Percentiles rank a stretch among this genome's conserved stretches.
Conservation (phyloP, 169 alveolate genomes). For the Eimeria acervulina region DNA sequence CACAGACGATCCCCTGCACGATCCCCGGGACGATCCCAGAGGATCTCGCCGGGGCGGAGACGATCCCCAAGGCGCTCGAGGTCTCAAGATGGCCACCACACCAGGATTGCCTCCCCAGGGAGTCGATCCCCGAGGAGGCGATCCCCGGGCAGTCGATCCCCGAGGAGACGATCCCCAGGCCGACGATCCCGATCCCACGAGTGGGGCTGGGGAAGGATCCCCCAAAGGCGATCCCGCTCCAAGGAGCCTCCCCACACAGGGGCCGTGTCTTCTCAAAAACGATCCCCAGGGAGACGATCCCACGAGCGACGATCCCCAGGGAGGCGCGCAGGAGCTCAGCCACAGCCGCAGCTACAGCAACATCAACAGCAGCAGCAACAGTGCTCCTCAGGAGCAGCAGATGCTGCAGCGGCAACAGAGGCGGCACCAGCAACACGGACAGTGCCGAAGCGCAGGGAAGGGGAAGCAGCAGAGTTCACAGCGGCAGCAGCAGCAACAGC, state of each 20-base stretch:
- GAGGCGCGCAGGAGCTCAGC: background rate
- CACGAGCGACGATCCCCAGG: background rate
- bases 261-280: background rate
- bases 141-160: conserved; percentile 60
- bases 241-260: too few relatives aligned
- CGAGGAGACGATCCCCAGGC: conserved; percentile 8
- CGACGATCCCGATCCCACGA: background rate
- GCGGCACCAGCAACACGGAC: conserved; percentile 12
- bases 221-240: background rate
- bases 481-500: background rate
- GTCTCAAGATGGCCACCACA: background rate
- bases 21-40: background rate
- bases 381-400: background rate
- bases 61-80: background rate
- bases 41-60: background rate
- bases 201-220: background rate
- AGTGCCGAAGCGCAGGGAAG: background rate
- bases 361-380: conserved; percentile 16
- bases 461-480: background rate
- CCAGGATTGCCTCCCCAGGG: background rate
- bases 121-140: conserved; percentile 29
- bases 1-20: background rate
- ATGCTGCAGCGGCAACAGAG: background rate
- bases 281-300: background rate
- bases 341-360: conserved; percentile 16